Percentiles rank a stretch among this genome's conserved stretches.
Conservation (phyloP, 345 rosid genomes). For the Eucalyptus decipiens region DNA sequence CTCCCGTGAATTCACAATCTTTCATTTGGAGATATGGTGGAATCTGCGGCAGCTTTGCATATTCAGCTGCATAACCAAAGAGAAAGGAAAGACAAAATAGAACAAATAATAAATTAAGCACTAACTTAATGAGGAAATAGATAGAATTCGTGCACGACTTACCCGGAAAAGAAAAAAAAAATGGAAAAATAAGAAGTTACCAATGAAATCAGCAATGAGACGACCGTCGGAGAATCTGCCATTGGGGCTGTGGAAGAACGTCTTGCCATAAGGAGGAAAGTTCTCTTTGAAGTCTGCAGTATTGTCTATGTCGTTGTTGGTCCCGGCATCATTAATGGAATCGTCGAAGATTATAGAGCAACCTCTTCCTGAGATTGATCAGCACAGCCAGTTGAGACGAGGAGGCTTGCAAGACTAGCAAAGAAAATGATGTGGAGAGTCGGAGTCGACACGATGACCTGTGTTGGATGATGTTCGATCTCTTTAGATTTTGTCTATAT, state of each 20-base stretch:
- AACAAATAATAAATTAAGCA: neutral
- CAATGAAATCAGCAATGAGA: conserved; percentile 6
- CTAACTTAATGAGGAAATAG: no score
- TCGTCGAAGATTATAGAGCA: conserved; percentile 22
- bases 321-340: conserved; percentile 17
- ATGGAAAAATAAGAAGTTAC: neutral
- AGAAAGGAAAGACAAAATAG: neutral
- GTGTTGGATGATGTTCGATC: neutral
- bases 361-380: neutral
- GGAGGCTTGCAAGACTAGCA: neutral
- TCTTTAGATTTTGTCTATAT: neutral
- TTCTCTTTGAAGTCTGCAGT: neutral
- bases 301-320: conserved; percentile 12
- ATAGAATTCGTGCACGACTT: neutral
- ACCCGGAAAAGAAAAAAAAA: neutral
- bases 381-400: neutral
- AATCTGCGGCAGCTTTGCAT: conserved; percentile 25
- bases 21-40: conserved; percentile 30
- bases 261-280: conserved; percentile 9
- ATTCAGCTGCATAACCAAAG: conserved; percentile 12
- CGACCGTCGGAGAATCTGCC: conserved; percentile 1
- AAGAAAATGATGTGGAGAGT: neutral
- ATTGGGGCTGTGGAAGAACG: conserved; percentile 5
- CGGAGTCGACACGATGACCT: neutral
- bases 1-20: neutral